phyloP scores from a whole-genome alignment of 768 basidiomycete genomes.

The Lactarius hatsudake region DNA sequence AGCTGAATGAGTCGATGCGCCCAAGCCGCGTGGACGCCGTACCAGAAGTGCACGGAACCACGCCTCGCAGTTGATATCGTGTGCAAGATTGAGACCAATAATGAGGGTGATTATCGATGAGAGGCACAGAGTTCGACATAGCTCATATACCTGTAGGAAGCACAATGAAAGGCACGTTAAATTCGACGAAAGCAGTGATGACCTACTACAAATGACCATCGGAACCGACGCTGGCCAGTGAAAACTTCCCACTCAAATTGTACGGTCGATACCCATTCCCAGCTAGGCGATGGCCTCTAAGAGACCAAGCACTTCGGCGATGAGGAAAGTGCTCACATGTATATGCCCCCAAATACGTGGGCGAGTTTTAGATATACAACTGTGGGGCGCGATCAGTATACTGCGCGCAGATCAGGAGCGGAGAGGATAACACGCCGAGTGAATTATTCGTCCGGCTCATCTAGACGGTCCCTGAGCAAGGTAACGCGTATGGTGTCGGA shows the following conservation, averaged over 20 bases:
- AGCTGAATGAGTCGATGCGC: neutral
- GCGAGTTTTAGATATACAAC: conserved; percentile 12
- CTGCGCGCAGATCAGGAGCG: neutral
- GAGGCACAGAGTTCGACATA: conserved; percentile 4
- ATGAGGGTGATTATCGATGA: neutral
- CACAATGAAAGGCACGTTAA: neutral
- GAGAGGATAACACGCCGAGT: neutral
- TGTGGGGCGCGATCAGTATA: neutral
- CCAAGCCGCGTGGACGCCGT: neutral
- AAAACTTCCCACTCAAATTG: conserved; percentile 14
- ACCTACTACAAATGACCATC: conserved; percentile 15
- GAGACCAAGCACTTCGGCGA: neutral
- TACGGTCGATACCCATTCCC: conserved; percentile 7
- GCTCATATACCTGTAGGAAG: neutral
- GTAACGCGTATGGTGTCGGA: neutral
- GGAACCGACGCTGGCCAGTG: conserved; percentile 5
- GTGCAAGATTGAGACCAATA: neutral
- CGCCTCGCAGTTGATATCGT: neutral
- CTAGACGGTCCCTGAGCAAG: neutral
- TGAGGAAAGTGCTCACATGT: conserved; percentile 1
- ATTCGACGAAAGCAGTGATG: neutral
- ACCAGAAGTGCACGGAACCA: conserved; percentile 12
- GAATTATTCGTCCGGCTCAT: neutral
- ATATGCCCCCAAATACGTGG: conserved; percentile 14
- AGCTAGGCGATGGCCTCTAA: neutral